Conservation (phyloP, 805 yeast species). For the Ogataea glucozyma region DNA sequence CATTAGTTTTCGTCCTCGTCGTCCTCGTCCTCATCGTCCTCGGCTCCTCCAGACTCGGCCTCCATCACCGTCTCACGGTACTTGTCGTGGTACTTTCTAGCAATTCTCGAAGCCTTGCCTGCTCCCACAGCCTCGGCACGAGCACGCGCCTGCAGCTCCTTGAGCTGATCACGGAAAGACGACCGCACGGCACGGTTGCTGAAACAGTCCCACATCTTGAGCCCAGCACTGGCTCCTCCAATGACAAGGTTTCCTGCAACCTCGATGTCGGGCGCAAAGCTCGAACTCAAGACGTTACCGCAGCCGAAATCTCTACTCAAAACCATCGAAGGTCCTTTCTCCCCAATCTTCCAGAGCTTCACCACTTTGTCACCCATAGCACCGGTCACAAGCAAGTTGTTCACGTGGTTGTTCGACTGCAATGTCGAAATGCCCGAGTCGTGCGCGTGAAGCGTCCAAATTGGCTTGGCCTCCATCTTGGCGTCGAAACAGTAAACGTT, state of each 20-base stretch:
- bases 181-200: slow-evolving; percentile 77
- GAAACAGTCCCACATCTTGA: slow-evolving; percentile 92
- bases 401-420: slow-evolving; percentile 63
- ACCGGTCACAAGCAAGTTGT: slow-evolving; percentile 78
- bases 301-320: slow-evolving; percentile 89
- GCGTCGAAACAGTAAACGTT: slow-evolving; percentile 87
- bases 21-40: slow-evolving; percentile 59
- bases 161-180: slow-evolving; percentile 62
- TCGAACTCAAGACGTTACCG: slow-evolving; percentile 82
- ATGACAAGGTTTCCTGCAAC: slow-evolving; percentile 75
- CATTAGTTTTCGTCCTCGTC: slow-evolving; percentile 38
- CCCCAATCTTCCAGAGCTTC: slow-evolving; percentile 79
- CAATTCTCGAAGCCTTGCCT: slow-evolving; percentile 71
- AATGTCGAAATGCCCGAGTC: slow-evolving; percentile 89
- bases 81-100: slow-evolving; percentile 62
- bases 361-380: slow-evolving; percentile 88
- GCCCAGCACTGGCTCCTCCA: slow-evolving; percentile 83
- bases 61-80: slow-evolving; percentile 57
- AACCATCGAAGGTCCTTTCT: slow-evolving; percentile 72
- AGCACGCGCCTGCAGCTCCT: slow-evolving; percentile 54
- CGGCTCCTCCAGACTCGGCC: slow-evolving; percentile 65
- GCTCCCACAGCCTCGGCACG: slow-evolving; percentile 52
- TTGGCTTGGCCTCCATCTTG: slow-evolving; percentile 62
- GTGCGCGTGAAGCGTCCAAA: slow-evolving; percentile 97
- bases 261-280: slow-evolving; percentile 86